These are phyloP conservation scores for Emergomyces pasteurianus DNA, from an alignment of 2,329 filamentous ascomycete species.

Conservation along the genomic window DNA sequence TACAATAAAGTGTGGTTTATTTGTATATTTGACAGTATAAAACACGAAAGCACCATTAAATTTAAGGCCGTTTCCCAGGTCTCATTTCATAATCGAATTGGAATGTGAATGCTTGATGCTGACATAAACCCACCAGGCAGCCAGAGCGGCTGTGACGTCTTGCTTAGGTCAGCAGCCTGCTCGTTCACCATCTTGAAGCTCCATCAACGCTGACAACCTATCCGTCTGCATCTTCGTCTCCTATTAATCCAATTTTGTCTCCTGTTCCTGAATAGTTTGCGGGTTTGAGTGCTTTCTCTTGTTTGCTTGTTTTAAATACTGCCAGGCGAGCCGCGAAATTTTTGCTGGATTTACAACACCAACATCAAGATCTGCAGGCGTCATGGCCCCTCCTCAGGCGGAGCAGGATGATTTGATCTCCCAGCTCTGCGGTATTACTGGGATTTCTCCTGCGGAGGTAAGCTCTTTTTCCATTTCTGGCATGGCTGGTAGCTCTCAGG, in stretches of 20 bases:
- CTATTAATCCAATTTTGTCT: not conserved
- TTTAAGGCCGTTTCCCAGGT: no score
- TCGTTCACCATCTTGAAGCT: not conserved
- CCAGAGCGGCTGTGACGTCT: not conserved
- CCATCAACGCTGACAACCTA: not conserved
- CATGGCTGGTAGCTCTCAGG: not conserved
- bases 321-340: not conserved
- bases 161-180: not conserved
- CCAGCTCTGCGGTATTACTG: conserved; percentile 48
- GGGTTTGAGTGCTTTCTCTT: not conserved
- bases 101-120: no score
- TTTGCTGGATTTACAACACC: not conserved
- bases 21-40: no score
- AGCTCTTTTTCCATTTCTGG: conserved; percentile 2
- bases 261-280: not conserved
- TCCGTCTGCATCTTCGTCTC: not conserved
- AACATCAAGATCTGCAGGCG: not conserved
- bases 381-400: conserved; percentile 24
- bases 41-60: no score
- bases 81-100: no score
- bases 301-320: not conserved
- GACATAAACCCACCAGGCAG: not conserved
- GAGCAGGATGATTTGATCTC: conserved; percentile 34
- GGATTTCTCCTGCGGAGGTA: conserved; percentile 39
- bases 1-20: no score